Percentiles rank a stretch among this genome's conserved stretches.
Conservation (phyloP, 2,329 filamentous ascomycete genomes). For the Aspergillus luchuensis region DNA sequence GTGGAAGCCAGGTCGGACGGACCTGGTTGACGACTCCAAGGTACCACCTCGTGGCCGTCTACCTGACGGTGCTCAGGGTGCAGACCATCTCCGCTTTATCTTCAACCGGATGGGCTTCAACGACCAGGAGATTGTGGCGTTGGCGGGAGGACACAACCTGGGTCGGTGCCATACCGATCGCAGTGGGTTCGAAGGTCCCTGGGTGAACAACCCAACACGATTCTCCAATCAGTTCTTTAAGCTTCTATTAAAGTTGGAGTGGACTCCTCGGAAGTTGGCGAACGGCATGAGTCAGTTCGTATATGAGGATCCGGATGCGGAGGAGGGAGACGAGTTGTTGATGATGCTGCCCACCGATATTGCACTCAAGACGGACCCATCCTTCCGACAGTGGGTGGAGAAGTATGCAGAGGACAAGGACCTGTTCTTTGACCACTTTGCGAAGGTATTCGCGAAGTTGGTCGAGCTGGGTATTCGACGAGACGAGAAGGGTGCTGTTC, state of each 20-base stretch:
- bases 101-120: constrained; percentile 64
- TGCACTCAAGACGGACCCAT: constrained; percentile 56
- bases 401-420: constrained; percentile 64
- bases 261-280: constrained; percentile 56
- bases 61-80: constrained; percentile 57
- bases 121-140: constrained; percentile 62
- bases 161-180: constrained; percentile 59
- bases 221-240: constrained; percentile 62
- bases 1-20: constrained; percentile 62
- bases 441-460: constrained; percentile 61
- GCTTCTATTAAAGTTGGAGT: constrained; percentile 54
- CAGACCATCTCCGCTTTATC: constrained; percentile 58
- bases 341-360: constrained; percentile 71
- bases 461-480: constrained; percentile 62
- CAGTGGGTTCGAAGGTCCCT: constrained; percentile 60
- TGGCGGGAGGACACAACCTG: constrained; percentile 59
- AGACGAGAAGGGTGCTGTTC: constrained; percentile 55
- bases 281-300: constrained; percentile 61
- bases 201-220: constrained; percentile 61
- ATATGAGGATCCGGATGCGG: constrained; percentile 59
- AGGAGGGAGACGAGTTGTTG: constrained; percentile 54
- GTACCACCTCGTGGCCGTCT: constrained; percentile 60
- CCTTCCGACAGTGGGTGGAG: constrained; percentile 60
- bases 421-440: constrained; percentile 62
- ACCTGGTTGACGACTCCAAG: constrained; percentile 63